A percentile compares a stretch with the other conserved stretches of the same genome.
Conservation (phyloP, 2,329 filamentous ascomycete species). For the Leptosphaerulina australis region DNA sequence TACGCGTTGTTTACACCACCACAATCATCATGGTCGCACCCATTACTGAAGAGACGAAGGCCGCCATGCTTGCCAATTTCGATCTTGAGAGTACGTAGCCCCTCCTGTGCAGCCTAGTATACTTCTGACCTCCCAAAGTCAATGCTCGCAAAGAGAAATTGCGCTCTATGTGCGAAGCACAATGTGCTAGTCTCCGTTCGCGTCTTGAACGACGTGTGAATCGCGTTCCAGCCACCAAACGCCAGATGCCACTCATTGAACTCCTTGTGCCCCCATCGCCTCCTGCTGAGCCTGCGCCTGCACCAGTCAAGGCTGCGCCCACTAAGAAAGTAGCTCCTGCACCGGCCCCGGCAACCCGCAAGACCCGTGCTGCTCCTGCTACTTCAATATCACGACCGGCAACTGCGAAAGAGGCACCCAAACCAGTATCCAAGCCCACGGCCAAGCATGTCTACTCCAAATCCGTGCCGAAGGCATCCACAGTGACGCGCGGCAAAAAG, state of each 20-base stretch:
- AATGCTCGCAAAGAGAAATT: conserved; percentile 86
- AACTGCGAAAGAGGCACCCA: conserved; percentile 12
- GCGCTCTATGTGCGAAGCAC: conserved; percentile 84
- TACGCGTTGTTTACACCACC: conserved; percentile 28
- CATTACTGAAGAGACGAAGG: conserved; percentile 45
- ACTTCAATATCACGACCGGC: conserved; percentile 19
- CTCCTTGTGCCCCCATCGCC: conserved; percentile 58
- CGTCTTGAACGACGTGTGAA: conserved; percentile 93
- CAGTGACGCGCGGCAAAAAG: conserved; percentile 29
- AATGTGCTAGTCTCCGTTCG: conserved; percentile 82
- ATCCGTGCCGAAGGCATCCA: conserved; percentile 8
- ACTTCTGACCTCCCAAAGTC: conserved; percentile 60
- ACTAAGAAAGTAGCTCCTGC: conserved; percentile 19
- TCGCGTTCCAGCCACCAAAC: conserved; percentile 79
- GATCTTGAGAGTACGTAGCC: conserved; percentile 37
- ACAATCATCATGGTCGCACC: conserved; percentile 30
- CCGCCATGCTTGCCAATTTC: conserved; percentile 40
- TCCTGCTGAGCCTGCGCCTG: conserved; percentile 17
- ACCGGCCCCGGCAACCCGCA: background rate
- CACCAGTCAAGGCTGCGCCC: conserved; percentile 18
- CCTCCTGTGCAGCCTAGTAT: conserved; percentile 18
- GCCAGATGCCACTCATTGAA: conserved; percentile 82
- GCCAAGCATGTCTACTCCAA: conserved; percentile 21
- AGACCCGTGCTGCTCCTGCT: conserved; percentile 13
- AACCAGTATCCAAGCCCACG: conserved; percentile 15